Evolutionary conservation across 192 early-diverging fungal species (phyloP).

Genomic region (Mortierella hygrophila): DNA sequence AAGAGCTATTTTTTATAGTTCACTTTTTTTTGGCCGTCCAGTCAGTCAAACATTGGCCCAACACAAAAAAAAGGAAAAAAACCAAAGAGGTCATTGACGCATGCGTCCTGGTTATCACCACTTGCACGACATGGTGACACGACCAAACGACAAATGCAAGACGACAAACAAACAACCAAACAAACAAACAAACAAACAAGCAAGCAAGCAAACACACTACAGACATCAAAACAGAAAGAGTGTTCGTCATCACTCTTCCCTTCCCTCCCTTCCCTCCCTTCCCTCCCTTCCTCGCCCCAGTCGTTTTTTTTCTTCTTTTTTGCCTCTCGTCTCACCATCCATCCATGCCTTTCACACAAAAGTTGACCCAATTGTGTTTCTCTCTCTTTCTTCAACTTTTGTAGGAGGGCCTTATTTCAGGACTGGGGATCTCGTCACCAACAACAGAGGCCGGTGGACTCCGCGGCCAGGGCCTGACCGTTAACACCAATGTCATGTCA

Average conservation of each 20-base stretch:
- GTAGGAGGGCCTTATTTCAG: slow-evolving; percentile 37
- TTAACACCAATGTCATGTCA: slow-evolving; percentile 42
- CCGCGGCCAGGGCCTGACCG: slow-evolving; percentile 25
- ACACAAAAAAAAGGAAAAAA: background rate
- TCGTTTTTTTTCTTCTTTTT: background rate
- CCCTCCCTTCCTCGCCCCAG: background rate
- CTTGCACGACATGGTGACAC: background rate
- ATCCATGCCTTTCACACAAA: background rate
- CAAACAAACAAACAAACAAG: background rate
- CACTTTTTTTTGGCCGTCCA: background rate
- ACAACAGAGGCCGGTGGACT: background rate
- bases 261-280: background rate
- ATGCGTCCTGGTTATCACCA: background rate
- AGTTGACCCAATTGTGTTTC: background rate
- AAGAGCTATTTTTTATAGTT: background rate
- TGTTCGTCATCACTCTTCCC: background rate
- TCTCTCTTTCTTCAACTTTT: background rate
- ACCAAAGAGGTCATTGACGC: background rate
- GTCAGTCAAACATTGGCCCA: background rate
- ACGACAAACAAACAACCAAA: background rate
- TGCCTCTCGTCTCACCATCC: background rate
- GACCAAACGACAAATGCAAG: background rate
- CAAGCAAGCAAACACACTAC: background rate
- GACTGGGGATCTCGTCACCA: slow-evolving; percentile 47
- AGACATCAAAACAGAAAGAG: background rate